Conservation (phyloP, 2,329 filamentous ascomycete species). For the Hypoxylon sp. region DNA sequence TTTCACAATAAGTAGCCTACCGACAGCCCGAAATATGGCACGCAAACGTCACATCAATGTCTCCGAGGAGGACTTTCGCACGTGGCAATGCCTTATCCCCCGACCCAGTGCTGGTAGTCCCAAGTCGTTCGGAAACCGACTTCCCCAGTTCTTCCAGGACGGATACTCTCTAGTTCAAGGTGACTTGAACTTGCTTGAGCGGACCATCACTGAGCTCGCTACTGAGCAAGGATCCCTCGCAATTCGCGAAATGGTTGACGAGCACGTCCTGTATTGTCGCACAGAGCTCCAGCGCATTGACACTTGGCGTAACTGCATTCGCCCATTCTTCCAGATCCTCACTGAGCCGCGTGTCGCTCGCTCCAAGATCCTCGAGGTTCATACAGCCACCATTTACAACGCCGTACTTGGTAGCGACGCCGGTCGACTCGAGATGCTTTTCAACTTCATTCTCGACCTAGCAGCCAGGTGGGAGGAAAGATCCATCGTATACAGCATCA, state of each 20-base stretch:
- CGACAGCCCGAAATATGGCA: background rate
- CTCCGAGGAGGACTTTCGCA: background rate
- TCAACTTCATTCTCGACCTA: slow-evolving; percentile 19
- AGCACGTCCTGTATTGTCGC: slow-evolving; percentile 8
- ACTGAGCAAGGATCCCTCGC: slow-evolving; percentile 16
- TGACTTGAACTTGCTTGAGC: slow-evolving; percentile 13
- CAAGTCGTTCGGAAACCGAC: background rate
- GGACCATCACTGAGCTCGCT: slow-evolving; percentile 18
- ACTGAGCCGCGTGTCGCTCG: slow-evolving; percentile 22
- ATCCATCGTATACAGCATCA: background rate
- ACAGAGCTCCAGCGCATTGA: slow-evolving; percentile 3
- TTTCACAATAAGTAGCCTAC: too few relatives aligned
- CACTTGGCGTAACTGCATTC: slow-evolving; percentile 21
- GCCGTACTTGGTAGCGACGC: slow-evolving; percentile 20
- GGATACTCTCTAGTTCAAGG: slow-evolving; percentile 19
- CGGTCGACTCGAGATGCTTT: slow-evolving; percentile 18
- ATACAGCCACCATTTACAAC: slow-evolving; percentile 23
- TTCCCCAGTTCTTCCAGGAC: slow-evolving; percentile 23
- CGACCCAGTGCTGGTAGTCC: background rate
- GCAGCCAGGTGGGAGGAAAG: slow-evolving; percentile 13
- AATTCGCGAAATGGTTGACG: slow-evolving; percentile 24
- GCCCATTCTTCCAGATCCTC: slow-evolving; percentile 25
- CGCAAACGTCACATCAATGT: too few relatives aligned
- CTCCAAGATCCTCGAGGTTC: slow-evolving; percentile 23
- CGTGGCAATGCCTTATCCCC: slow-evolving; percentile 12